Evolutionary conservation across 225 moss, liverwort and hornwort genomes (phyloP).

Genomic region (Pleurozium schreberi): DNA sequence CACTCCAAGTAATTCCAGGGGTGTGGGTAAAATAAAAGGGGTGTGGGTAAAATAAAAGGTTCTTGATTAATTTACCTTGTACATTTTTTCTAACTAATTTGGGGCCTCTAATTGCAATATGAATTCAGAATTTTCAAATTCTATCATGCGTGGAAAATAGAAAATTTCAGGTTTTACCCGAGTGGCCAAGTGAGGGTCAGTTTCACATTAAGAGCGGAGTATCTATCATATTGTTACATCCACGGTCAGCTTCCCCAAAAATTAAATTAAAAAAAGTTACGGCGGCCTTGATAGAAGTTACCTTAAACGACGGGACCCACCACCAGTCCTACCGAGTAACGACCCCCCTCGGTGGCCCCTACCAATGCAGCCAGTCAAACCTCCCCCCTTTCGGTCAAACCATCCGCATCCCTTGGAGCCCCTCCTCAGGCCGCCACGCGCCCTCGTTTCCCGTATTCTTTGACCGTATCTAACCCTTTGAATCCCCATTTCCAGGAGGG

Average conservation of each 20-base stretch:
- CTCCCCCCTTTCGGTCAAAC: not conserved
- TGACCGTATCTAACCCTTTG: constrained; percentile 5
- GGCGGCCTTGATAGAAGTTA: not conserved
- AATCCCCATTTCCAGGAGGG: not conserved
- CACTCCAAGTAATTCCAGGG: no score
- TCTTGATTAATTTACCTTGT: no score
- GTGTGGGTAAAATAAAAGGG: no score
- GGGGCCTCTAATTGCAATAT: not conserved
- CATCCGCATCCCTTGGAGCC: not conserved
- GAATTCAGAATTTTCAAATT: no score
- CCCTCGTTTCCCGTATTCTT: not conserved
- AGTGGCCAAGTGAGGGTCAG: no score
- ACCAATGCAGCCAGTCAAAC: not conserved
- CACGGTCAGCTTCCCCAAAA: not conserved
- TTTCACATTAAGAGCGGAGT: no score
- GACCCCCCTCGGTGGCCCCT: not conserved
- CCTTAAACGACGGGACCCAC: not conserved
- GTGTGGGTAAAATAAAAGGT: no score
- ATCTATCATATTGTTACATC: not conserved
- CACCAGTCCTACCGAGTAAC: not conserved
- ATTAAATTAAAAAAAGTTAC: not conserved
- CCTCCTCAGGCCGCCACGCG: not conserved
- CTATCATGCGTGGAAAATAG: no score
- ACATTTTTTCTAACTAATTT: no score
- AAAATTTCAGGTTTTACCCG: no score